Evolutionary conservation across 1,284 basidiomycete genomes (phyloP).

Genomic region (Puccinia novopanici): DNA sequence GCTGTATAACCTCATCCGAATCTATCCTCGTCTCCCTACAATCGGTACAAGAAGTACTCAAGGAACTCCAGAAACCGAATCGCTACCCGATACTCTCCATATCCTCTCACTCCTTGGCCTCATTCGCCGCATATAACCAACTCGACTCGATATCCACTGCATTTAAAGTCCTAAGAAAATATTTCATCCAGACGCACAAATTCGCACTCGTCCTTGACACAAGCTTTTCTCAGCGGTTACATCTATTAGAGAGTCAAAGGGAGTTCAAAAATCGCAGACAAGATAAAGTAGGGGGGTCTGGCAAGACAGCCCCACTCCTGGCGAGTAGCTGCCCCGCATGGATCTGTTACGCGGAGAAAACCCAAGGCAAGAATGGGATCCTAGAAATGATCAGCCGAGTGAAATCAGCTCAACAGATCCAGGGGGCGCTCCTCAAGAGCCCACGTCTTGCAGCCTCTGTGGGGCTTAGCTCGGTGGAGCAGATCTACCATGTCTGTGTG

Average conservation of each 20-base stretch:
- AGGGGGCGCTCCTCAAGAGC: constrained; percentile 87
- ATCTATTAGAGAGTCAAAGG: constrained; percentile 74
- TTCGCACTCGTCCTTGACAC: constrained; percentile 84
- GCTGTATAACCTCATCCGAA: constrained; percentile 59
- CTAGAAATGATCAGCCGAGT: constrained; percentile 83
- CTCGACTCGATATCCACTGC: constrained; percentile 52
- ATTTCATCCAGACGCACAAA: constrained; percentile 63
- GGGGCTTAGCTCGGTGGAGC: constrained; percentile 68
- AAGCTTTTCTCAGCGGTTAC: constrained; percentile 86
- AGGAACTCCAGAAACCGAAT: constrained; percentile 63
- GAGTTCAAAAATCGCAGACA: constrained; percentile 66
- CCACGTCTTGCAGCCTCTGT: constrained; percentile 72
- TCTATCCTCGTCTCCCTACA: constrained; percentile 58
- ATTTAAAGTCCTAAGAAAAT: constrained; percentile 62
- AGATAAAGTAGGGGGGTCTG: constrained; percentile 51
- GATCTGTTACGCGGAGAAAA: constrained; percentile 99
- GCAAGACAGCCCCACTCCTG: constrained; percentile 74
- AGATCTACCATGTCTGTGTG: constrained; percentile 91
- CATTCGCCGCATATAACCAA: constrained; percentile 69
- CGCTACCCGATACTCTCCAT: constrained; percentile 75
- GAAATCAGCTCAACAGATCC: constrained; percentile 90
- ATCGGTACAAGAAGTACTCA: constrained; percentile 56
- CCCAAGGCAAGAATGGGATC: constrained; percentile 74
- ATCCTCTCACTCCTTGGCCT: constrained; percentile 88
- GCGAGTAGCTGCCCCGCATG: constrained; percentile 96